Conservation (phyloP, 768 basidiomycete genomes). For the Pleurotus platypus region DNA sequence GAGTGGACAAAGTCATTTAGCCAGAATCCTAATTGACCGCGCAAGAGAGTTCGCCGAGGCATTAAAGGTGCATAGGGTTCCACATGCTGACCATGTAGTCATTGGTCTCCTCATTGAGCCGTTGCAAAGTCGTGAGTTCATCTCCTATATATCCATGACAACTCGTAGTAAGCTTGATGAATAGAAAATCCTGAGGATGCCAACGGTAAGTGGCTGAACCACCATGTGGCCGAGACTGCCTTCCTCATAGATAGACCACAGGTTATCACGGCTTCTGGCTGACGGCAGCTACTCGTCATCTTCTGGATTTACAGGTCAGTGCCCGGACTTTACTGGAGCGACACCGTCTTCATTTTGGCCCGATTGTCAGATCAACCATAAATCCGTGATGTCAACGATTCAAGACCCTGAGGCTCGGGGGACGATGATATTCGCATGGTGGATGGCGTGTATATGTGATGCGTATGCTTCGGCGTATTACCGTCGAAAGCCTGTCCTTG, state of each 20-base stretch:
- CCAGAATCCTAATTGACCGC: conserved; percentile 73
- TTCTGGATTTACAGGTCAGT: conserved; percentile 71
- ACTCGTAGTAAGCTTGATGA: conserved; percentile 12
- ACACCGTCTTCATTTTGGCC: not conserved
- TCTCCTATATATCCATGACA: conserved; percentile 9
- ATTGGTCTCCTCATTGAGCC: conserved; percentile 80
- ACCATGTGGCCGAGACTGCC: too few species aligned
- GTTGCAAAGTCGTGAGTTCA: conserved; percentile 78
- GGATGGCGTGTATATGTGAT: conserved; percentile 87
- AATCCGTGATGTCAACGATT: conserved; percentile 70
- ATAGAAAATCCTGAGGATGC: conserved; percentile 72
- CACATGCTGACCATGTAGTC: conserved; percentile 77
- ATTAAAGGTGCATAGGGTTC: conserved; percentile 80
- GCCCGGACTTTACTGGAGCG: conserved; percentile 11
- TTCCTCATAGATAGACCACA: conserved; percentile 27
- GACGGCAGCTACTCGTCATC: conserved; percentile 69
- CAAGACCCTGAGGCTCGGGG: conserved; percentile 72
- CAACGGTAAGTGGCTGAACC: conserved; percentile 44
- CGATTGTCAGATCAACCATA: conserved; percentile 70
- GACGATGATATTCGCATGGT: conserved; percentile 91
- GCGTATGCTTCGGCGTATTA: conserved; percentile 83
- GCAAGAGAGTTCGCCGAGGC: conserved; percentile 85
- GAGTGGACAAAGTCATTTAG: conserved; percentile 70
- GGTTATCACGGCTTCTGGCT: conserved; percentile 88
- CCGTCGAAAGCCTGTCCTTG: conserved; percentile 79